These are phyloP conservation scores for Moricandia moricandioides DNA, from an alignment of 345 rosid genomes.

Conservation along the genomic window DNA sequence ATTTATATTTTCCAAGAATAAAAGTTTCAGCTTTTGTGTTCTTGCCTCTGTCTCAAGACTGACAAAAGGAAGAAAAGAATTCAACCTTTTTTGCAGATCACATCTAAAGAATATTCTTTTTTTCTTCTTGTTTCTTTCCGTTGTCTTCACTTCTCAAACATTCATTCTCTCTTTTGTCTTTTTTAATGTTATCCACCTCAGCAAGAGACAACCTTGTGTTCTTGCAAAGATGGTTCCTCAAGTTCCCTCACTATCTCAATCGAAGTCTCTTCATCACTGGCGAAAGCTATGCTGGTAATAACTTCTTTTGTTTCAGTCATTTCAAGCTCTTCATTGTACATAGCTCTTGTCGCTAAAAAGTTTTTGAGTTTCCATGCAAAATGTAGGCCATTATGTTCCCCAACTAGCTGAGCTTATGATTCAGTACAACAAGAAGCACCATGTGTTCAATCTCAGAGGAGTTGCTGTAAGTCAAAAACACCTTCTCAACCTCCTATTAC, in stretches of 20 bases:
- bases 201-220: conserved; percentile 91
- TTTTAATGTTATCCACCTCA: conserved; percentile 37
- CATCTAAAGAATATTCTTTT: conserved; percentile 38
- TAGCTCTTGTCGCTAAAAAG: not conserved
- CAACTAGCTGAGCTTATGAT: conserved; percentile 87
- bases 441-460: conserved; percentile 83
- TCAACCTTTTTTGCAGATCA: conserved; percentile 33
- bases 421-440: conserved; percentile 67
- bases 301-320: conserved; percentile 1
- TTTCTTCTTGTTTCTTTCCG: conserved; percentile 29
- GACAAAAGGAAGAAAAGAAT: conserved; percentile 39
- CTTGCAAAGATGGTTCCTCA: conserved; percentile 83
- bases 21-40: conserved; percentile 31
- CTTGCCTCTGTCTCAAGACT: conserved; percentile 24
- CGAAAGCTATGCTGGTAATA: conserved; percentile 94
- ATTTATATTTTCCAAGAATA: not conserved
- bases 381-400: conserved; percentile 86
- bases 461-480: conserved; percentile 92
- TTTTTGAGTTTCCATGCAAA: not conserved
- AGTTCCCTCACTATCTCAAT: conserved; percentile 85
- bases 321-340: not conserved
- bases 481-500: too few species aligned
- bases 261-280: conserved; percentile 88
- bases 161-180: conserved; percentile 27
- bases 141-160: conserved; percentile 27